Conservation (phyloP, 306 rosid genomes). For the Prunus kanzakura region DNA sequence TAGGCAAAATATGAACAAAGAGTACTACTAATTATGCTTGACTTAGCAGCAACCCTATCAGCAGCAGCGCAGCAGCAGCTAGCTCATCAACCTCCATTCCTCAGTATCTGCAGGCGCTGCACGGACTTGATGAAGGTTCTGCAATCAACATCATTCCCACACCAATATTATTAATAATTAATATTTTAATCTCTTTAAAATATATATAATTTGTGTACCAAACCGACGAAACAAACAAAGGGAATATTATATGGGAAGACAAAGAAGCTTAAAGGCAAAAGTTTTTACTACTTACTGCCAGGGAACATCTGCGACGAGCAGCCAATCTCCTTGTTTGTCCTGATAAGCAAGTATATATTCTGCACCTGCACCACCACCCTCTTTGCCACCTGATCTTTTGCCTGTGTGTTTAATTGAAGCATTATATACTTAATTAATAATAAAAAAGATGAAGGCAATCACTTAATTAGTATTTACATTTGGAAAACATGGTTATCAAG, state of each 20-base stretch:
- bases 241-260: too few species aligned
- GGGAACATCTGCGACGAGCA: constrained; percentile 61
- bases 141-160: constrained; percentile 7
- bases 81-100: constrained; percentile 11
- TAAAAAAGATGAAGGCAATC: background rate
- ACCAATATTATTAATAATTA: too few species aligned
- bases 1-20: too few species aligned
- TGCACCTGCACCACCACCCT: constrained; percentile 5
- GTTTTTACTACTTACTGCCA: constrained; percentile 55
- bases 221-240: too few species aligned
- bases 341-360: constrained; percentile 51
- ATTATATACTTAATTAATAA: background rate
- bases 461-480: constrained; percentile 31
- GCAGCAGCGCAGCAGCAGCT: background rate
- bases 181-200: too few species aligned
- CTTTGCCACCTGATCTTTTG: constrained; percentile 13
- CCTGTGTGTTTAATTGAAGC: background rate
- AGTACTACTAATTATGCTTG: too few species aligned
- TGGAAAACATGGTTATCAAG: constrained; percentile 57
- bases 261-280: background rate
- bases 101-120: constrained; percentile 38
- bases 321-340: constrained; percentile 69
- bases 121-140: constrained; percentile 38
- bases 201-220: too few species aligned
- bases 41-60: background rate